A percentile compares a stretch with the other conserved stretches of the same genome.
These are phyloP conservation scores for Suillus weaverae DNA, from an alignment of 768 basidiomycete species.

Conservation along the genomic window DNA sequence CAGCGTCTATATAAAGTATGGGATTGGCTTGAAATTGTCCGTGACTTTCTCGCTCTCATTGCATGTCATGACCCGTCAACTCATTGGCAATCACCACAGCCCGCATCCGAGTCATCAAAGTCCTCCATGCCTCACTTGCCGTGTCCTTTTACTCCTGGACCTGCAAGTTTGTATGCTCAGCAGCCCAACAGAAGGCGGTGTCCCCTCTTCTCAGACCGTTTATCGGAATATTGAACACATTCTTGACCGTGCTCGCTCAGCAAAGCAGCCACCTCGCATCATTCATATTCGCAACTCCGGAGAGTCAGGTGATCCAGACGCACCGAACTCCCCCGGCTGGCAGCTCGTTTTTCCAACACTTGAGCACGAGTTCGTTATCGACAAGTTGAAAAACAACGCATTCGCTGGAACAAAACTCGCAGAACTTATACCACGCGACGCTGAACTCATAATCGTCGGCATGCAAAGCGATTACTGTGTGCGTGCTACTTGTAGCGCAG, in stretches of 20 bases:
- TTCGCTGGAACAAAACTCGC: conserved; percentile 59
- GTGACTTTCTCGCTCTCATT: neutral
- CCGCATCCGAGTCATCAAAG: conserved; percentile 14
- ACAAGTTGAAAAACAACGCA: conserved; percentile 72
- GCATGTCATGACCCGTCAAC: conserved; percentile 17
- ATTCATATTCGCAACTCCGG: conserved; percentile 70
- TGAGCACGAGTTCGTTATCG: conserved; percentile 52
- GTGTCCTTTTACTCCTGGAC: conserved; percentile 61
- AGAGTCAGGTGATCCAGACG: conserved; percentile 60
- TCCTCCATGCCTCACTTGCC: conserved; percentile 24
- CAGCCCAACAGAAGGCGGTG: conserved; percentile 49
- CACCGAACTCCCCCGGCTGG: conserved; percentile 58
- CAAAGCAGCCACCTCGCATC: conserved; percentile 51
- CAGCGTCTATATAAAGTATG: conserved; percentile 10
- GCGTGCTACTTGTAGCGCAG: conserved; percentile 56
- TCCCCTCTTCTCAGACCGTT: conserved; percentile 46
- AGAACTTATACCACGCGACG: conserved; percentile 48
- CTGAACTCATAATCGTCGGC: conserved; percentile 66
- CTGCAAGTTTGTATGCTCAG: conserved; percentile 53
- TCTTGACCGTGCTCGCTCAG: conserved; percentile 50
- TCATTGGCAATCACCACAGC: conserved; percentile 15
- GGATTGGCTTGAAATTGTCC: neutral
- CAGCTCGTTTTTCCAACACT: conserved; percentile 55
- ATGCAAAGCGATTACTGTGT: conserved; percentile 69
- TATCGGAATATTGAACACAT: conserved; percentile 49